These are phyloP conservation scores for Neurospora sp. DNA, from an alignment of 495 filamentous ascomycete genomes.

Conservation along the genomic window DNA sequence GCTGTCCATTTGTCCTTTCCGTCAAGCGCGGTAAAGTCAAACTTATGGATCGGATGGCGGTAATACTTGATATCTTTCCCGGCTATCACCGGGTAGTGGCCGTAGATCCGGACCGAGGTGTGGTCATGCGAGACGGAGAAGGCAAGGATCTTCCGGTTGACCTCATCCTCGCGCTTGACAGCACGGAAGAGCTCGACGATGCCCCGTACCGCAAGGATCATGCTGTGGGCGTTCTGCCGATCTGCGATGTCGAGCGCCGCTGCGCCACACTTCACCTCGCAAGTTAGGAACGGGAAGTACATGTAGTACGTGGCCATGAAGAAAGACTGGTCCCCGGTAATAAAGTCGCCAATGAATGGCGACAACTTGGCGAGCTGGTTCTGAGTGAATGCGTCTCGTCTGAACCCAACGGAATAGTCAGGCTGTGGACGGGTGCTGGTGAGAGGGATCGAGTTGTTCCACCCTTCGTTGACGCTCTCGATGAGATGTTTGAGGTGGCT, in stretches of 20 bases:
- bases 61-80: constrained; percentile 9
- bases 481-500: too few species aligned
- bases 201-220: constrained; percentile 27
- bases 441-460: constrained; percentile 27
- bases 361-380: constrained; percentile 31
- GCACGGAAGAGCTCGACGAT: constrained; percentile 24
- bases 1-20: constrained; percentile 11
- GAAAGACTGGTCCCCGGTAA: constrained; percentile 4
- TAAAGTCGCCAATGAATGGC: constrained; percentile 24
- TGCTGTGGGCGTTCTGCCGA: constrained; percentile 21
- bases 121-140: too few species aligned
- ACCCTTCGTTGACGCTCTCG: constrained; percentile 3
- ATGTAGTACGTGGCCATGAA: constrained; percentile 24
- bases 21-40: neutral
- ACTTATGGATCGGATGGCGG: constrained; percentile 4
- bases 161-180: constrained; percentile 1
- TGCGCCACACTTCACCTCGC: constrained; percentile 22
- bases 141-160: too few species aligned
- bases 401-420: constrained; percentile 27
- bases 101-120: too few species aligned
- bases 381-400: constrained; percentile 29
- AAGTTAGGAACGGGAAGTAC: constrained; percentile 17
- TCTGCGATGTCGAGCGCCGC: constrained; percentile 16
- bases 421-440: constrained; percentile 28
- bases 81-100: constrained; percentile 19